Evolutionary conservation across 2,329 filamentous ascomycete species (phyloP).

Genomic region (Fusarium anthophilum): DNA sequence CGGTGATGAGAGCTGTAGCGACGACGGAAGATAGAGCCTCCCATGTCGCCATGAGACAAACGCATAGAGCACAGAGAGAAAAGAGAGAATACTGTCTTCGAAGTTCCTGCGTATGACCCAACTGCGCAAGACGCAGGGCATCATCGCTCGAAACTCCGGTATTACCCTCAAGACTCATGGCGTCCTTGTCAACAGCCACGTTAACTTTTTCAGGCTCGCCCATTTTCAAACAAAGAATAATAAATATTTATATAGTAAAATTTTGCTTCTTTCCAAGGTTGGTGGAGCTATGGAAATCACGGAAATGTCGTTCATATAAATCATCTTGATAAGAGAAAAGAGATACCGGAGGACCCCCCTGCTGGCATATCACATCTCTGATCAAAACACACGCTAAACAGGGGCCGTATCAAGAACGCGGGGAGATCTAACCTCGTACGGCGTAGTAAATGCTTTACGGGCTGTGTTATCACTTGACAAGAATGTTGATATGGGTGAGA

Average conservation of each 20-base stretch:
- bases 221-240: not conserved
- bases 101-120: conserved; percentile 46
- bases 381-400: not conserved
- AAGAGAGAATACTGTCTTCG: conserved; percentile 51
- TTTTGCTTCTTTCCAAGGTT: accelerated
- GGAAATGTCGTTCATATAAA: not conserved
- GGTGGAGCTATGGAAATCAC: not conserved
- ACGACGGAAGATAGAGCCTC: conserved; percentile 59
- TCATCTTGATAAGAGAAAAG: not conserved
- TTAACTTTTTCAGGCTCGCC: not conserved
- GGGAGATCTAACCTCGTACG: not conserved
- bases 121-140: conserved; percentile 39
- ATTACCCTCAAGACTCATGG: not conserved
- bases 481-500: not conserved
- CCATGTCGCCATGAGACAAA: conserved; percentile 63
- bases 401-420: conserved; percentile 17
- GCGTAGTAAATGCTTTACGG: not conserved
- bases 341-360: not conserved
- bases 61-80: conserved; percentile 54
- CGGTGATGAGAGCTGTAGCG: conserved; percentile 53
- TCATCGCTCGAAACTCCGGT: not conserved
- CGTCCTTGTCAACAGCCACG: conserved; percentile 3
- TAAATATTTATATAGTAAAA: not conserved
- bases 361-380: not conserved
- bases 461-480: not conserved